A percentile compares a stretch with the other conserved stretches of the same genome.
These are phyloP conservation scores for Macrolepiota fuliginosa DNA, from an alignment of 768 basidiomycete genomes.

Conservation along the genomic window DNA sequence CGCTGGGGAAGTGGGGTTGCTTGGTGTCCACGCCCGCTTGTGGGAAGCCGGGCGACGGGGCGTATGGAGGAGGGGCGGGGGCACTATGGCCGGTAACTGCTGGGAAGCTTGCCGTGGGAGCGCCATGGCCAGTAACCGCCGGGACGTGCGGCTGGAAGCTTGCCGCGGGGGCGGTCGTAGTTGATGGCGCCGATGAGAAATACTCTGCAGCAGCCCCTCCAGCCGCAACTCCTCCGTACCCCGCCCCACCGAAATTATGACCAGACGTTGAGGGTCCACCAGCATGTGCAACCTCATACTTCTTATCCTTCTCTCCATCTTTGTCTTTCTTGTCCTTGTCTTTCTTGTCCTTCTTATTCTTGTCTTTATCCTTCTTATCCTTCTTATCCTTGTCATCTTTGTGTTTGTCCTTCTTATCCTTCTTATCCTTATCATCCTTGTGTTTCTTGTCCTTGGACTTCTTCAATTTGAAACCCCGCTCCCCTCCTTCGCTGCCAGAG, in stretches of 20 bases:
- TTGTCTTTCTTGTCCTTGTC: slow-evolving; percentile 17
- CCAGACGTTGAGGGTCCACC: background rate
- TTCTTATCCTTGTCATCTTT: slow-evolving; percentile 25
- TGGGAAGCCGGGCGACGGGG: slow-evolving; percentile 9
- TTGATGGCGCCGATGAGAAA: background rate
- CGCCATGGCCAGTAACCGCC: slow-evolving; percentile 10
- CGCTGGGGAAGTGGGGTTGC: background rate
- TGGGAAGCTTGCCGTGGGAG: slow-evolving; percentile 4
- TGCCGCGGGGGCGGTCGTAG: background rate
- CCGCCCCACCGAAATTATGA: background rate
- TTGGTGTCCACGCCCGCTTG: background rate
- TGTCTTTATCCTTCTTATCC: slow-evolving; percentile 21
- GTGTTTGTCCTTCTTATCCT: slow-evolving; percentile 25
- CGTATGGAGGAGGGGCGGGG: slow-evolving; percentile 18
- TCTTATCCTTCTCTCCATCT: slow-evolving; percentile 17
- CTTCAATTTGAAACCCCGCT: background rate
- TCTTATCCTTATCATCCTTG: slow-evolving; percentile 20
- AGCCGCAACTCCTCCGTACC: background rate
- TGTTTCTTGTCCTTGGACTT: slow-evolving; percentile 10
- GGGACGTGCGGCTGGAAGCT: background rate
- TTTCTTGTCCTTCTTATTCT: slow-evolving; percentile 21
- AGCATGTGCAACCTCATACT: slow-evolving; percentile 8
- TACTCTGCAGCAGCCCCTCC: slow-evolving; percentile 5
- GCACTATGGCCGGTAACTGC: slow-evolving; percentile 10
- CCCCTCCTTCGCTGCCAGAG: background rate